These are phyloP conservation scores for Leucocoprinus sp. DNA, from an alignment of 768 basidiomycete species.

Conservation along the genomic window DNA sequence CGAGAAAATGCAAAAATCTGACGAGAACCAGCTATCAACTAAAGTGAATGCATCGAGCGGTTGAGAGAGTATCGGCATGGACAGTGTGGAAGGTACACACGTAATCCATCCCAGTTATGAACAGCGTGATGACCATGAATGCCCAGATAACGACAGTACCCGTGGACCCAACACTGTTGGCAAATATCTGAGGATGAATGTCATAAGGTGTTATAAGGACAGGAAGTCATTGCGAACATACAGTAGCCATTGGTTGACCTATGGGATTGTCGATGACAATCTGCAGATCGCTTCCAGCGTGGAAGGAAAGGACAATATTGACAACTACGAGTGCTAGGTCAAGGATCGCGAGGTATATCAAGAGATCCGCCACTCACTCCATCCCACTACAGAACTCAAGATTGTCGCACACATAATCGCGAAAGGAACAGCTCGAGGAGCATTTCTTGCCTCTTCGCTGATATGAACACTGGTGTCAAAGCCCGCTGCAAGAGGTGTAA, in stretches of 20 bases:
- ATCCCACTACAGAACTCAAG: constrained; percentile 49
- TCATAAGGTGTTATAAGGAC: background rate
- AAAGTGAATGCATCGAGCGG: background rate
- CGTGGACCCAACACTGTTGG: constrained; percentile 32
- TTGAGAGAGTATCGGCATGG: background rate
- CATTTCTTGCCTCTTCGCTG: constrained; percentile 65
- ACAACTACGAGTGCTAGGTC: constrained; percentile 29
- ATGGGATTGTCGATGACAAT: constrained; percentile 27
- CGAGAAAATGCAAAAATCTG: constrained; percentile 67
- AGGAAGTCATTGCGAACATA: background rate
- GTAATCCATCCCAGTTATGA: constrained; percentile 51
- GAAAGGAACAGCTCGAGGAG: constrained; percentile 59
- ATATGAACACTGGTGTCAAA: constrained; percentile 57
- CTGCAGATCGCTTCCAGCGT: constrained; percentile 44
- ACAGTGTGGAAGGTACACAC: constrained; percentile 17
- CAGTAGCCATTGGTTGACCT: constrained; percentile 47
- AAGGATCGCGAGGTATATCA: background rate
- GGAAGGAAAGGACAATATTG: constrained; percentile 53
- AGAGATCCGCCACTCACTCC: constrained; percentile 32
- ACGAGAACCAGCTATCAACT: constrained; percentile 29
- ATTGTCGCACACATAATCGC: constrained; percentile 51
- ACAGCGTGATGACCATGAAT: constrained; percentile 33
- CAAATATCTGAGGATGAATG: constrained; percentile 35
- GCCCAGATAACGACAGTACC: constrained; percentile 30
- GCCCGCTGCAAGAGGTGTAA: constrained; percentile 19